A percentile compares a stretch with the other conserved stretches of the same genome.
Conservation (phyloP, 257 asterid genomes). For the Leonotis leonurus region DNA sequence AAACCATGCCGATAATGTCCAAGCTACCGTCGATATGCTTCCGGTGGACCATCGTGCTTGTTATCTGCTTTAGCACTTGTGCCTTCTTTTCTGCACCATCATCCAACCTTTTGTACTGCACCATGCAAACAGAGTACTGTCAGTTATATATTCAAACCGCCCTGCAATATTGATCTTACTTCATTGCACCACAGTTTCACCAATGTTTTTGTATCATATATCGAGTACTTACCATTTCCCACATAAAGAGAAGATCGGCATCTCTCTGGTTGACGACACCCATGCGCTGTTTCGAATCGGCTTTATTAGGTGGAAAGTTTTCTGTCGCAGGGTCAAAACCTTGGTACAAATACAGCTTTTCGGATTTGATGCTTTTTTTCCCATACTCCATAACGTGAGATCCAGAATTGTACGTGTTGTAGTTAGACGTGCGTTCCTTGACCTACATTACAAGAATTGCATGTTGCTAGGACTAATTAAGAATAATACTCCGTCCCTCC, state of each 20-base stretch:
- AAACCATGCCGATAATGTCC: constrained; percentile 37
- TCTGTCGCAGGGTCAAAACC: constrained; percentile 71
- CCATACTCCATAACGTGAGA: constrained; percentile 98
- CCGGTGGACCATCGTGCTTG: constrained; percentile 46
- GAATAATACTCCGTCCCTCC: too few species aligned
- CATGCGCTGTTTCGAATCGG: constrained; percentile 18
- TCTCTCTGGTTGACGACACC: constrained; percentile 77
- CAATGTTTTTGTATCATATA: too few species aligned
- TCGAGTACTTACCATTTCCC: constrained; percentile 60
- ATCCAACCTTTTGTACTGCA: constrained; percentile 44
- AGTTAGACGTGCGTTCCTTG: constrained; percentile 71
- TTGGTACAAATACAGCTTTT: constrained; percentile 61
- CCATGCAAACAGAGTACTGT: too few species aligned
- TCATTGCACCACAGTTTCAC: too few species aligned
- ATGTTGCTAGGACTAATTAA: too few species aligned
- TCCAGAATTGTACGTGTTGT: constrained; percentile 45
- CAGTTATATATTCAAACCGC: too few species aligned
- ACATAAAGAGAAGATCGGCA: constrained; percentile 63
- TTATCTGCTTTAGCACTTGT: constrained; percentile 40
- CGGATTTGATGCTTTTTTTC: constrained; percentile 45
- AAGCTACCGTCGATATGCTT: constrained; percentile 58
- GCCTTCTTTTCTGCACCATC: constrained; percentile 31
- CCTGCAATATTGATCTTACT: too few species aligned
- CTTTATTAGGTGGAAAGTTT: constrained; percentile 51
- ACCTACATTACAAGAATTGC: too few species aligned